Percentiles rank a stretch among this genome's conserved stretches.
Conservation (phyloP, 345 rosid species). For the Acer saccharum region DNA sequence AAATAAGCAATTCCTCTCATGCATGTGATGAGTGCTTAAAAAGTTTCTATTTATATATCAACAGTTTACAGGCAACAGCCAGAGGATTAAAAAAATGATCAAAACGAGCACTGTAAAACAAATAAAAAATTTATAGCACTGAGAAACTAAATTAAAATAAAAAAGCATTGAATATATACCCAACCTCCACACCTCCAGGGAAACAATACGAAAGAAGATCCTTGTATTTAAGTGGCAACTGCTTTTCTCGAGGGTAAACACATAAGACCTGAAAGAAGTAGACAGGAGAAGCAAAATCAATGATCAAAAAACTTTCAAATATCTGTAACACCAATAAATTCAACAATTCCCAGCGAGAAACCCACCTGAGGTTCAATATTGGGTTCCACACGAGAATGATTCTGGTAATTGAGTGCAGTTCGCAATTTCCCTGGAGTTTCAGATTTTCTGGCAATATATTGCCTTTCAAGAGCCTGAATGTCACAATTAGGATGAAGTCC, state of each 20-base stretch:
- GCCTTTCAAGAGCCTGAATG: conserved; percentile 73
- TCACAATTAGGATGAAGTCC: conserved; percentile 95
- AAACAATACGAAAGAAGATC: conserved; percentile 95
- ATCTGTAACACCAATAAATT: not conserved
- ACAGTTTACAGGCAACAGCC: not conserved
- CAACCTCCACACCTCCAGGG: conserved; percentile 94
- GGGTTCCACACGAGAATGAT: conserved; percentile 75
- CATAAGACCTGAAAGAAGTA: conserved; percentile 68
- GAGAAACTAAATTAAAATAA: not conserved
- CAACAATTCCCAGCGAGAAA: conserved; percentile 7
- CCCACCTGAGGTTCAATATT: conserved; percentile 84
- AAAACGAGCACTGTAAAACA: not conserved
- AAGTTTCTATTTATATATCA: not conserved
- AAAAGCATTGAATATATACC: not conserved
- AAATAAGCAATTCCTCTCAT: not conserved
- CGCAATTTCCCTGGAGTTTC: conserved; percentile 71
- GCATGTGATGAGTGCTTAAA: not conserved
- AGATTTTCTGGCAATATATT: conserved; percentile 49
- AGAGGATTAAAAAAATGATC: not conserved
- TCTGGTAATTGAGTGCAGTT: conserved; percentile 55
- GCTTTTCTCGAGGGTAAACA: conserved; percentile 90
- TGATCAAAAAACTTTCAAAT: not conserved
- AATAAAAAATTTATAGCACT: not conserved
- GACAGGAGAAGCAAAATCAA: conserved; percentile 21
- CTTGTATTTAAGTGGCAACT: conserved; percentile 73